Percentiles rank a stretch among this genome's conserved stretches.
phyloP scores from a whole-genome alignment of 2,329 filamentous ascomycete species.

The Colletotrichum melonis region DNA sequence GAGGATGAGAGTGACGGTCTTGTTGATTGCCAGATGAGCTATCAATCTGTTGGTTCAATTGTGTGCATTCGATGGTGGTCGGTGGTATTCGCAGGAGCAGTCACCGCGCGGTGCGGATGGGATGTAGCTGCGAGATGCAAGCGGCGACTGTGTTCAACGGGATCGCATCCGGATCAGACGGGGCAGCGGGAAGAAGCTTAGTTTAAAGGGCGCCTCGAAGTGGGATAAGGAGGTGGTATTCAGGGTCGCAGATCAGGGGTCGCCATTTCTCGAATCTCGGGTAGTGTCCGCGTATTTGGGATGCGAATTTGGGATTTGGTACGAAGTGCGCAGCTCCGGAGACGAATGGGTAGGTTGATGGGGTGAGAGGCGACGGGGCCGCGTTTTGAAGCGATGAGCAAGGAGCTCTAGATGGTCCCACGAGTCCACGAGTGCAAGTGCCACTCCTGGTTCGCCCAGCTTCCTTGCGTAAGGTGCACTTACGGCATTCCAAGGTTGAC shows the following conservation, averaged over 20 bases:
- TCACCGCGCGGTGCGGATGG: neutral
- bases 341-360: too few relatives aligned
- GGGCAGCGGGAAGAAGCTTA: neutral
- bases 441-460: too few relatives aligned
- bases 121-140: slow-evolving; percentile 3
- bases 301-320: slow-evolving; percentile 2
- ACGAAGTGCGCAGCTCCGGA: neutral
- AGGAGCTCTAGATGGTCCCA: slow-evolving; percentile 9
- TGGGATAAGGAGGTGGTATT: slow-evolving; percentile 14
- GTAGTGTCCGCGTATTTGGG: slow-evolving; percentile 26
- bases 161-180: slow-evolving; percentile 17
- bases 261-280: slow-evolving; percentile 21
- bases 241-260: slow-evolving; percentile 35
- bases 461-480: too few relatives aligned
- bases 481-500: neutral
- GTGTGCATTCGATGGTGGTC: neutral
- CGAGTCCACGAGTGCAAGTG: neutral
- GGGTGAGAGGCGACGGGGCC: neutral
- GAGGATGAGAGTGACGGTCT: neutral
- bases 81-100: neutral
- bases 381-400: slow-evolving; percentile 11
- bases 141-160: neutral
- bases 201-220: neutral
- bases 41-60: neutral
- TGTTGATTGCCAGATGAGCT: neutral